A percentile compares a stretch with the other conserved stretches of the same genome.
Evolutionary conservation across 2,329 filamentous ascomycete species (phyloP).

Genomic region (Periglandula ipomoeae): DNA sequence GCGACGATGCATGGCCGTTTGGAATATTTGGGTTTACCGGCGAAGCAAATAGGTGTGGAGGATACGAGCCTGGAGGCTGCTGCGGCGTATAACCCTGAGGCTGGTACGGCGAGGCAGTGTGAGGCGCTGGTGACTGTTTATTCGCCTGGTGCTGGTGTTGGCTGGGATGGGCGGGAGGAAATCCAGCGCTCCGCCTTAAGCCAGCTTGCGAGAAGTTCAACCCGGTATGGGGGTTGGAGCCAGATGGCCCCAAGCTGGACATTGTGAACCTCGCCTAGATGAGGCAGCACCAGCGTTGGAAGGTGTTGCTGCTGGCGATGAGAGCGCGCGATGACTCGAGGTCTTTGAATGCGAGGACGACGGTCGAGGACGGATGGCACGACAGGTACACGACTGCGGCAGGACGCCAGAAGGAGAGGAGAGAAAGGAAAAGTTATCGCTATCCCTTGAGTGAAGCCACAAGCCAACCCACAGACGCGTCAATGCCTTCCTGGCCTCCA

Average conservation of each 20-base stretch:
- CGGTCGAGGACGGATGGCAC: not conserved
- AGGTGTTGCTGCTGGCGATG: not conserved
- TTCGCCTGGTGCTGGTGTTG: conserved; percentile 42
- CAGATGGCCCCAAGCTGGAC: conserved; percentile 40
- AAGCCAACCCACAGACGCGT: conserved; percentile 5
- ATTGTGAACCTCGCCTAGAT: conserved; percentile 22
- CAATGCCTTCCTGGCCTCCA: conserved; percentile 2
- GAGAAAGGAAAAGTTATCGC: not conserved
- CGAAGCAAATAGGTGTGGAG: conserved; percentile 44
- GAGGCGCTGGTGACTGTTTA: conserved; percentile 46
- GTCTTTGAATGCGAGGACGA: conserved; percentile 1
- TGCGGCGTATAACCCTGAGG: conserved; percentile 43
- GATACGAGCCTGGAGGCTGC: conserved; percentile 37
- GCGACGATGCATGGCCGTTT: conserved; percentile 33
- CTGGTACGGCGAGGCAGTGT: conserved; percentile 47
- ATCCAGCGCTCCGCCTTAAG: conserved; percentile 36
- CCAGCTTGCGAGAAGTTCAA: conserved; percentile 42
- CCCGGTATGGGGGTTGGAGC: conserved; percentile 43
- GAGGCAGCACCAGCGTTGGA: conserved; percentile 1
- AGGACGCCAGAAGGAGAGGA: not conserved
- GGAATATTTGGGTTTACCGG: conserved; percentile 38
- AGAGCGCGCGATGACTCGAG: not conserved
- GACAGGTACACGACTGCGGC: not conserved
- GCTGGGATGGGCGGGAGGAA: conserved; percentile 37
- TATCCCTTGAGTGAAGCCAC: not conserved